phyloP scores from a whole-genome alignment of 1,284 basidiomycete genomes.

The Cutaneotrichosporon sp. region DNA sequence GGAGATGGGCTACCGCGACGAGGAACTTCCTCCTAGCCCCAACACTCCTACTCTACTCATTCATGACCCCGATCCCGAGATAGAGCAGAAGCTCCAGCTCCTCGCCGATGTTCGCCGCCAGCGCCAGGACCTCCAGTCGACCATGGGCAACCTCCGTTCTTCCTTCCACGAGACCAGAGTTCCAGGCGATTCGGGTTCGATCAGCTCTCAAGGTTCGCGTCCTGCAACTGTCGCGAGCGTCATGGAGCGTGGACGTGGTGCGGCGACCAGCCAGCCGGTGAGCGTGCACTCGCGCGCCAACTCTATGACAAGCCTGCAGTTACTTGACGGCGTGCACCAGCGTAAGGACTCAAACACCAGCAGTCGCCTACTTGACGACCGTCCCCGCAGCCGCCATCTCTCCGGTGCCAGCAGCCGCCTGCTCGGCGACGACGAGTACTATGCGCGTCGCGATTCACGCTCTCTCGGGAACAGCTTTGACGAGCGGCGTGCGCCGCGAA shows the following conservation, averaged over 20 bases:
- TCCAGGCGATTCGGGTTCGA: background rate
- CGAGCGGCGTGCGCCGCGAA: background rate
- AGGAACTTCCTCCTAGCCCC: background rate
- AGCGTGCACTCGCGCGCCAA: constrained; percentile 4
- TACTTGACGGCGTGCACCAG: background rate
- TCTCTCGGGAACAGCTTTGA: background rate
- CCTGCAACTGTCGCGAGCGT: background rate
- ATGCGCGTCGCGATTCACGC: constrained; percentile 1
- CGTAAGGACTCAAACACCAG: constrained; percentile 7
- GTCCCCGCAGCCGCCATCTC: constrained; percentile 14
- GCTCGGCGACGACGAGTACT: constrained; percentile 11
- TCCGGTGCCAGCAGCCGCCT: constrained; percentile 13
- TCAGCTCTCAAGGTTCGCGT: background rate
- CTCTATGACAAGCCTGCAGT: background rate
- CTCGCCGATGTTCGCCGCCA: constrained; percentile 48
- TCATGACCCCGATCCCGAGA: constrained; percentile 31
- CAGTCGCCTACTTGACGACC: constrained; percentile 11
- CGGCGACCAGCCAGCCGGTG: background rate
- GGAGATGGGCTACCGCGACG: constrained; percentile 18
- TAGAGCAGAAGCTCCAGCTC: constrained; percentile 42
- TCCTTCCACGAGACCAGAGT: background rate
- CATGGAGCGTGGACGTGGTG: constrained; percentile 4
- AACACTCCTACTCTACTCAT: background rate
- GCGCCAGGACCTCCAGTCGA: constrained; percentile 40
- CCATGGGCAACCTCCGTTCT: constrained; percentile 40